Evolutionary conservation across 768 basidiomycete genomes (phyloP).

Genomic region (Auriscalpium vulgare): DNA sequence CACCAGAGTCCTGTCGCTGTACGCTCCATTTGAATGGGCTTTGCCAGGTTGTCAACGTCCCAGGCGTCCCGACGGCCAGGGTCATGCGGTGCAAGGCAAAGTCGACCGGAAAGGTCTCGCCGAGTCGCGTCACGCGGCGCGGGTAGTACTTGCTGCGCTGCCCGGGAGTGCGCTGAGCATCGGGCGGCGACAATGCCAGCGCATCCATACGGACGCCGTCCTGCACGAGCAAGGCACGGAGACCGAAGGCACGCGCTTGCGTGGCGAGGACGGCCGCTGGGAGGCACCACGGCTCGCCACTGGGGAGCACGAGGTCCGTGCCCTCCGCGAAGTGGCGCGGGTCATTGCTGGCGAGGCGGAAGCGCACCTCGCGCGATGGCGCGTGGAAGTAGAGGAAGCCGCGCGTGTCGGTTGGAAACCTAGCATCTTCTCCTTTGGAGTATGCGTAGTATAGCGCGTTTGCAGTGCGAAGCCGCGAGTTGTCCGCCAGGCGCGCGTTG

Average conservation of each 20-base stretch:
- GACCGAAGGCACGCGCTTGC: neutral
- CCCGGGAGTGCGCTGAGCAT: neutral
- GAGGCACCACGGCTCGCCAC: neutral
- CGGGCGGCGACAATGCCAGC: neutral
- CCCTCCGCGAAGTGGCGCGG: neutral
- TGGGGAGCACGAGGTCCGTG: neutral
- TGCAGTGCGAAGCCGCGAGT: no score
- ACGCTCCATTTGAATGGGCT: neutral
- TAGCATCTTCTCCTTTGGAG: no score
- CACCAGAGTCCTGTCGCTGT: neutral
- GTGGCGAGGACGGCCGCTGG: neutral
- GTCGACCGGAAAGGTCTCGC: neutral
- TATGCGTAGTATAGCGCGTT: no score
- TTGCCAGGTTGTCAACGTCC: neutral
- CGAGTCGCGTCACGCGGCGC: neutral
- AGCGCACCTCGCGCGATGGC: neutral
- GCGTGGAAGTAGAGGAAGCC: slow-evolving; percentile 1
- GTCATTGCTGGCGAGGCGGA: neutral
- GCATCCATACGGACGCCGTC: neutral
- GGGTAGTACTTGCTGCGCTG: no score
- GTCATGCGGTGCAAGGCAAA: neutral
- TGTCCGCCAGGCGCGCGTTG: no score
- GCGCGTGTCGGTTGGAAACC: slow-evolving; percentile 18
- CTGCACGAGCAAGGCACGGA: neutral
- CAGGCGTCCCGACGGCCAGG: neutral